Percentiles rank a stretch among this genome's conserved stretches.
phyloP scores from a whole-genome alignment of 495 filamentous ascomycete genomes.

The Symbiotaphrina buchneri region DNA sequence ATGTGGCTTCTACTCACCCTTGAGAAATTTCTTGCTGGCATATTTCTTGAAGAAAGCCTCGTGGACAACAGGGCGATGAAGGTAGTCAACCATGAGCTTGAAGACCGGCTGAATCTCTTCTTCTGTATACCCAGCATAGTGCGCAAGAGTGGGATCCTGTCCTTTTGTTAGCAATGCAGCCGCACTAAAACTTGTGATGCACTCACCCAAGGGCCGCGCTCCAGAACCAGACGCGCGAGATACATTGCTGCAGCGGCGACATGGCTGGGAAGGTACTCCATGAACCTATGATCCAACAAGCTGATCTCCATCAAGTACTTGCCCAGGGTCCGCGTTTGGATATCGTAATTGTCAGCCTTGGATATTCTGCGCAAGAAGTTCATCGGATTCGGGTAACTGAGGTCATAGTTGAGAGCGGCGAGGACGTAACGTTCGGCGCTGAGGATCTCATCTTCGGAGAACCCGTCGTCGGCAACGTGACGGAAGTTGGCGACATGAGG shows the following conservation, averaged over 20 bases:
- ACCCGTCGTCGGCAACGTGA: conserved; percentile 90
- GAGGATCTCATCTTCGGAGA: conserved; percentile 89
- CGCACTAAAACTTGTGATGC: neutral
- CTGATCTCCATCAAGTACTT: conserved; percentile 99
- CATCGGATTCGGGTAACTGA: conserved; percentile 98
- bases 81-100: conserved; percentile 85
- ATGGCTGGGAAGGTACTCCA: conserved; percentile 68
- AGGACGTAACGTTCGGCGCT: conserved; percentile 89
- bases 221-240: conserved; percentile 68
- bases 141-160: conserved; percentile 67
- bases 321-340: conserved; percentile 84
- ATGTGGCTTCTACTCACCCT: conserved; percentile 36
- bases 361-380: conserved; percentile 97
- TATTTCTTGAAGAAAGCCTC: conserved; percentile 99
- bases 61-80: conserved; percentile 67
- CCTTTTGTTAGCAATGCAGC: conserved; percentile 9
- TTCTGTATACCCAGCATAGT: conserved; percentile 86
- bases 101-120: conserved; percentile 84
- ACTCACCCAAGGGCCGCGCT: conserved; percentile 76
- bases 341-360: conserved; percentile 95
- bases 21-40: conserved; percentile 93
- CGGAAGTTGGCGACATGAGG: conserved; percentile 94
- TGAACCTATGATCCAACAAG: conserved; percentile 79
- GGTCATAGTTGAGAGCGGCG: conserved; percentile 77
- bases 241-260: conserved; percentile 90